Evolutionary conservation across 306 rosid genomes (phyloP).

Genomic region (Luffa aegyptiaca): DNA sequence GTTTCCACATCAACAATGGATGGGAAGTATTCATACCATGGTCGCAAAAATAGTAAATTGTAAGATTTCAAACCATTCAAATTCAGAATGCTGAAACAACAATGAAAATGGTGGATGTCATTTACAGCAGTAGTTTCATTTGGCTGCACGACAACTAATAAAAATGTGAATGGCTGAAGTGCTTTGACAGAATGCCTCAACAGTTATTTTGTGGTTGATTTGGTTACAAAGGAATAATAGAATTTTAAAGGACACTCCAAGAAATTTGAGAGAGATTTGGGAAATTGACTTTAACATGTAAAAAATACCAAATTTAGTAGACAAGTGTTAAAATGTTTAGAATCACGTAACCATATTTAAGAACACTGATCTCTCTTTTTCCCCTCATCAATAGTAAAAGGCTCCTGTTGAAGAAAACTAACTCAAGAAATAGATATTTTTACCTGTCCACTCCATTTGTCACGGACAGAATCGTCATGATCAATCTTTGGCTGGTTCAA

Average conservation of each 20-base stretch:
- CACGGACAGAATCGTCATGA: constrained; percentile 27
- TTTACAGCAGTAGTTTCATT: neutral
- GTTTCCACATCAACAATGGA: neutral
- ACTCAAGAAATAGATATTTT: neutral
- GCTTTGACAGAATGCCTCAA: neutral
- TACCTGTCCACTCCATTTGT: constrained; percentile 49
- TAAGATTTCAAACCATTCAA: neutral
- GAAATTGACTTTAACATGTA: neutral
- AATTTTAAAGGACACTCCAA: neutral
- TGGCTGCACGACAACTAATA: neutral
- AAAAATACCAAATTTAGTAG: neutral
- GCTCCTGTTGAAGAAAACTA: neutral
- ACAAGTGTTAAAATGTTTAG: neutral
- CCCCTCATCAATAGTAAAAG: neutral
- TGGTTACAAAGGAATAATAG: neutral
- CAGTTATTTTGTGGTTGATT: neutral
- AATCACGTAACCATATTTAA: neutral
- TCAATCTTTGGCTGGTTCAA: constrained; percentile 54
- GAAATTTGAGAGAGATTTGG: neutral
- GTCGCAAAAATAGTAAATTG: neutral
- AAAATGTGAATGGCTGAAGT: neutral
- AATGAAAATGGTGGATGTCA: neutral
- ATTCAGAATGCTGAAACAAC: neutral
- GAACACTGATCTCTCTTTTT: neutral
- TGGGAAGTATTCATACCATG: neutral